Percentiles rank a stretch among this genome's conserved stretches.
phyloP scores from a whole-genome alignment of 2,329 filamentous ascomycete genomes.

The Mollisiaceae sp. region DNA sequence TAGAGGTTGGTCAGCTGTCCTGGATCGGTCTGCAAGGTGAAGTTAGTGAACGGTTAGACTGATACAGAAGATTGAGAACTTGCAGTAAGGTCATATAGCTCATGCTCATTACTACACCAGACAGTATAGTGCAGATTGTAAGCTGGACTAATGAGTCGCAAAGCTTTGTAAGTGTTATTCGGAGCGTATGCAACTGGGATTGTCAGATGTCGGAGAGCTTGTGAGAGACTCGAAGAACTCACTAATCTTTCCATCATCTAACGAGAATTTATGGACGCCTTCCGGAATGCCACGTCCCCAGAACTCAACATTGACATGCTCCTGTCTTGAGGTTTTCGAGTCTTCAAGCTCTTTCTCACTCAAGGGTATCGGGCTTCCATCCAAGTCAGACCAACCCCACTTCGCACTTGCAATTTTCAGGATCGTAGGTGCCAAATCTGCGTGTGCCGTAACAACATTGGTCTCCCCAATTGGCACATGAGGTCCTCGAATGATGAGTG shows the following conservation, averaged over 20 bases:
- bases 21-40: slow-evolving; percentile 51
- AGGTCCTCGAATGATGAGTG: slow-evolving; percentile 63
- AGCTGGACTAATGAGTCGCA: slow-evolving; percentile 49
- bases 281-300: slow-evolving; percentile 46
- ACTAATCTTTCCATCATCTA: slow-evolving; percentile 37
- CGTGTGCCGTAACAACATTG: slow-evolving; percentile 58
- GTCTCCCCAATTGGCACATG: slow-evolving; percentile 51
- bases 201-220: neutral
- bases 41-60: neutral
- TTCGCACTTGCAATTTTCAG: slow-evolving; percentile 46
- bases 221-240: slow-evolving; percentile 10
- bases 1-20: slow-evolving; percentile 55
- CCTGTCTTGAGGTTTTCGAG: slow-evolving; percentile 42
- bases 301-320: slow-evolving; percentile 55
- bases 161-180: slow-evolving; percentile 57
- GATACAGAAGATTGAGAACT: slow-evolving; percentile 27
- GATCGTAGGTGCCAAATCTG: slow-evolving; percentile 56
- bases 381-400: slow-evolving; percentile 50
- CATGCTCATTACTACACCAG: slow-evolving; percentile 71
- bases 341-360: slow-evolving; percentile 29
- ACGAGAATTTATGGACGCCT: slow-evolving; percentile 34
- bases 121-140: slow-evolving; percentile 71
- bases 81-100: slow-evolving; percentile 67
- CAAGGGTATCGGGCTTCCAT: slow-evolving; percentile 51
- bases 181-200: slow-evolving; percentile 29